Evolutionary conservation across 2,329 filamentous ascomycete genomes (phyloP), one percentile per base, ranked within the genome.

Genomic region (Ascosphaera pollenicola): DNA sequence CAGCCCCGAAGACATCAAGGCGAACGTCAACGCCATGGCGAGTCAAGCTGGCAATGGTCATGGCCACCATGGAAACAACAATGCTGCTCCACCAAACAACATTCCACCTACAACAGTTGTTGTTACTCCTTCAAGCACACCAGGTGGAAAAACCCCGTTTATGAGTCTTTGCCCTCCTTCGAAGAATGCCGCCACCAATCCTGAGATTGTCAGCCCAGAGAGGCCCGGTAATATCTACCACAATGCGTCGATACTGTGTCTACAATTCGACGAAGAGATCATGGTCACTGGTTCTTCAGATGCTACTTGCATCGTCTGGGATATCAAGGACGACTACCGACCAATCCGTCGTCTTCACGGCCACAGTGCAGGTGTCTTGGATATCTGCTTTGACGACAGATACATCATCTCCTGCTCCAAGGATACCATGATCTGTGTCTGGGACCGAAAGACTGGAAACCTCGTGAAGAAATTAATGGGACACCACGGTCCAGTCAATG

Each of bases 341-440:
- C 85, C 89, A 0, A 73, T 93, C 43, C 75, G 72, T 38, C 78
- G 82, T 24, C 73, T 98, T 11, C 62, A 64, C 26, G 74, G 78
- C 45, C 89, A 98, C 60, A 73, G 71, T 4, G 83, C 83, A 3
- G 87, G 89, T 39, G 85, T 98, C 31, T 69, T 98, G 11, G 89
- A 98, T 54, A 75, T 98, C 8, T 87, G 83, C 46, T 87, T 98
- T 46, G 84, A 98, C 54, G 73, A 83, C 46, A 76, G 78, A 49
- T 78, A 92, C 58, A 94, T 98, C 50, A 78, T 95, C 38, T 94
- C 87, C 3, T 98, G 89, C 64, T 93, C 83, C 54, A 98, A 98
- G 59, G 89, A 98, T 58, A 75, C 78, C 32, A 85, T 71, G 45
- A 92, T 98, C 53, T 91, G 85, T 52, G 75, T 98, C 17, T 95